Base-by-base conservation (phyloP, 768 basidiomycete species). In the Podaxis sp. region DNA sequence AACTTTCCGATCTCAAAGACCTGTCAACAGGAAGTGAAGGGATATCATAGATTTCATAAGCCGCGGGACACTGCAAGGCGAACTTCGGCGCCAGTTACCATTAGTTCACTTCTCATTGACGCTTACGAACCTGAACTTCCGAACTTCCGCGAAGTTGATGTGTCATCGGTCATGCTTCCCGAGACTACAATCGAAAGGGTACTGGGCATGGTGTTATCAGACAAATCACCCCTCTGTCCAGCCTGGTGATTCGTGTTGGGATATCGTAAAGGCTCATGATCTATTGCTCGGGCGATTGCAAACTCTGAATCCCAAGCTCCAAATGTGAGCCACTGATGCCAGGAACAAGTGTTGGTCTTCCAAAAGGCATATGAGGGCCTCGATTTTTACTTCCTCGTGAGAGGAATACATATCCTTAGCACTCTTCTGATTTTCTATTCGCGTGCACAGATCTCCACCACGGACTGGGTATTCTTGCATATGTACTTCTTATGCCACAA, bases 201-300 rank as follows among this genome's bases (percentile, higher is more conserved):
- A n/a, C n/a, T n/a, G n/a, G n/a, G n/a, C n/a, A n/a, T n/a, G n/a
- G n/a, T n/a, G n/a, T n/a, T n/a, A n/a, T n/a, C n/a, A n/a, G n/a
- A n/a, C n/a, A n/a, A n/a, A n/a, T 36, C 50, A 33, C 13, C 37
- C 24, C 24, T 30, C 15, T 36, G 2, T 36, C 11, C 76, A 83
- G 64, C 80, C 83, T 3, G 87, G 87, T 12, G 87, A 89, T 65
- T 81, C 80, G 8, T 90, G 88, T 69, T 90, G 87, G 87, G 83
- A 83, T 12, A 78, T 90, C 24, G 77, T 84, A 28, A 76, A 75
- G 51, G 70, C 75, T 15, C 73, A 83, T 60, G 82, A 81, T 6
- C 82, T 80, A 63, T 75, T 78, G 13, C 59, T 87, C 62, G 85
- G 87, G 22, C 76, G 79, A 60, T 73, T 90, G 24, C 78, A 75